Evolutionary conservation across 2,329 filamentous ascomycete genomes (phyloP), one percentile per base, ranked within the genome.

Genomic region (Onygena corvina): DNA sequence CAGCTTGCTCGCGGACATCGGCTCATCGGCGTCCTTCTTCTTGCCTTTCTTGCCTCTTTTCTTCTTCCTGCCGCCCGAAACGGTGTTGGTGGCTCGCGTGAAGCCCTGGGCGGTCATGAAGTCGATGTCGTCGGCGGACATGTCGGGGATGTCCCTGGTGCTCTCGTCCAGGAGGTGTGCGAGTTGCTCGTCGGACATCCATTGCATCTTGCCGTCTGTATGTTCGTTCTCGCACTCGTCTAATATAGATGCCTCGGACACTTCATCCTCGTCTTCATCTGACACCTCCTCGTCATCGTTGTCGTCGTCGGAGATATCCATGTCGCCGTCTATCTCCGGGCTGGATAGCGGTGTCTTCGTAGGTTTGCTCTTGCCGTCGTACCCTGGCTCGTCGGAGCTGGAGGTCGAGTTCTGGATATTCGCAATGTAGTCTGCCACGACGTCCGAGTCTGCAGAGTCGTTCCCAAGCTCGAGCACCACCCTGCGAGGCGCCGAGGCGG

Each of bases 101-200:
- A 47, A 42, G 9, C 44, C 49, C 1, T 29, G 29, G 14, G 35
- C 44, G 42, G 76, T 72, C 50, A 79, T 75, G 2, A 83, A 66
- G 11, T 83, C 49, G 2, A 81, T 58, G 49, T 84, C 76, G 18
- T 79, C 73, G 7, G 72, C 71, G 2, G 71, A 75, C 36, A 84
- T 66, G 6, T 81, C 82, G 3, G 84, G 67, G 59, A 81, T 76
- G 61, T 79, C 74, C 58, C 81, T 76, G 60, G 79, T 81, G 42
- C n/a, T n/a, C n/a, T n/a, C n/a, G 47, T 75, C 69, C 25, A 84
- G 62, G 20, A 82, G 65, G 33, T 73, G 69, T 33, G 81, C 81
- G 33, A 85, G 67, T 16, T 75, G 71, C 60, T 81, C 80, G 53
- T 86, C 79, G 6, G 77, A 73, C 57, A 73, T 66, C 3, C 61